Evolutionary conservation across 176 grass and related monocot species (phyloP).

Genomic region (Otatea glauca): DNA sequence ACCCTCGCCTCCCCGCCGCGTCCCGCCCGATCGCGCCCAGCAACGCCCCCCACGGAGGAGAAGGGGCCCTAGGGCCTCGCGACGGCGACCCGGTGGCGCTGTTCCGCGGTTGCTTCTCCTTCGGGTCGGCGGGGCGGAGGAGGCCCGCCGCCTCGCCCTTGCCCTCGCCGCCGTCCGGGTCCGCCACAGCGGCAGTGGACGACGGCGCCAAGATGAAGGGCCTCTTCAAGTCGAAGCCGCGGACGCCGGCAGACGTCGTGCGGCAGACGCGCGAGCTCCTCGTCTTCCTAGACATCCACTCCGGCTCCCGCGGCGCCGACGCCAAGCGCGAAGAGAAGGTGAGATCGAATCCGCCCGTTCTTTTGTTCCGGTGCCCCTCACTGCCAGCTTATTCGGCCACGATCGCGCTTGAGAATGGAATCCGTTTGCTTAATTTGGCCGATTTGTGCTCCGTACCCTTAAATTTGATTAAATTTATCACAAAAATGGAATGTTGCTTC

Average conservation of each 20-base stretch:
- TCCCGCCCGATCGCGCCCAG: constrained; percentile 8
- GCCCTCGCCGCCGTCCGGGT: constrained; percentile 44
- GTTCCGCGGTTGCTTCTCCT: constrained; percentile 60
- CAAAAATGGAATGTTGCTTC: not conserved
- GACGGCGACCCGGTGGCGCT: constrained; percentile 43
- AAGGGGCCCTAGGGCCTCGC: not conserved
- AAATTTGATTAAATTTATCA: not conserved
- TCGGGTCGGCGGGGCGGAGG: constrained; percentile 57
- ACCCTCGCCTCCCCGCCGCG: not conserved
- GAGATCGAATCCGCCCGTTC: constrained; percentile 19
- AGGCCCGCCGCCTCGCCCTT: constrained; percentile 53
- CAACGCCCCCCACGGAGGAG: not conserved
- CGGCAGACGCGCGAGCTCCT: constrained; percentile 82
- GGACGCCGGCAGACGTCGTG: constrained; percentile 78
- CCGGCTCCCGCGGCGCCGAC: constrained; percentile 41
- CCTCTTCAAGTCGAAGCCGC: constrained; percentile 92
- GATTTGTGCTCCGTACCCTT: constrained; percentile 12
- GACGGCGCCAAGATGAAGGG: constrained; percentile 80
- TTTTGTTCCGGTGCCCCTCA: not conserved
- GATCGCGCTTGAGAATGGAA: not conserved
- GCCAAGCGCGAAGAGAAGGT: constrained; percentile 96
- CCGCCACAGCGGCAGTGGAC: constrained; percentile 38
- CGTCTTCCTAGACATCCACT: constrained; percentile 60
- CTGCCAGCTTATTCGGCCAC: not conserved
- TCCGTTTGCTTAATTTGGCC: not conserved